Conservation (phyloP, 805 yeast species). For the Maudiozyma saulgeensis region DNA sequence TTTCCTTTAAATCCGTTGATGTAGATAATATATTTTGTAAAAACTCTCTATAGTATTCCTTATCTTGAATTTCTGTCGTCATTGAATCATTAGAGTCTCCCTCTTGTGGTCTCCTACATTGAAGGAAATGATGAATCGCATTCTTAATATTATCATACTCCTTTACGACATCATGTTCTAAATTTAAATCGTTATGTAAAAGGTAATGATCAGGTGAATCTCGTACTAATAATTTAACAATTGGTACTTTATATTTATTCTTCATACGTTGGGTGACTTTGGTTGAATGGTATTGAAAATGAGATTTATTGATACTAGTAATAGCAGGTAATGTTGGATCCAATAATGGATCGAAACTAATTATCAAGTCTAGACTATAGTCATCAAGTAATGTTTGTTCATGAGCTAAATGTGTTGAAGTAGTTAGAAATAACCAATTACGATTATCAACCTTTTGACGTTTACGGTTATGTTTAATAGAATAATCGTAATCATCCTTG, state of each 20-base stretch:
- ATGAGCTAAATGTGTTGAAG: slow-evolving; percentile 36
- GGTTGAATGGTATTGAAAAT: background rate
- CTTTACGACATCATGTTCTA: slow-evolving; percentile 6
- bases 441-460: slow-evolving; percentile 9
- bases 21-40: background rate
- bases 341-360: slow-evolving; percentile 40
- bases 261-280: slow-evolving; percentile 3
- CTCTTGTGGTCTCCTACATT: slow-evolving; percentile 5
- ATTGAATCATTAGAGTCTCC: background rate
- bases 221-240: slow-evolving; percentile 36
- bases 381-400: slow-evolving; percentile 26
- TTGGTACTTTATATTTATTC: slow-evolving; percentile 27
- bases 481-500: slow-evolving; percentile 23
- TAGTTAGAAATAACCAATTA: slow-evolving; percentile 35
- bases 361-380: slow-evolving; percentile 34
- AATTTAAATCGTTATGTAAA: slow-evolving; percentile 11
- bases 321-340: slow-evolving; percentile 27
- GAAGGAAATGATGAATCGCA: slow-evolving; percentile 24
- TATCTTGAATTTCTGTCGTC: background rate
- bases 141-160: slow-evolving; percentile 18
- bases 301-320: slow-evolving; percentile 14
- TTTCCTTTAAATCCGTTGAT: background rate
- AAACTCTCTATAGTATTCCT: background rate
- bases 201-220: slow-evolving; percentile 39
- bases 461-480: slow-evolving; percentile 9